Evolutionary conservation across 2,329 filamentous ascomycete genomes (phyloP).

Genomic region (Neofusicoccum sp.): DNA sequence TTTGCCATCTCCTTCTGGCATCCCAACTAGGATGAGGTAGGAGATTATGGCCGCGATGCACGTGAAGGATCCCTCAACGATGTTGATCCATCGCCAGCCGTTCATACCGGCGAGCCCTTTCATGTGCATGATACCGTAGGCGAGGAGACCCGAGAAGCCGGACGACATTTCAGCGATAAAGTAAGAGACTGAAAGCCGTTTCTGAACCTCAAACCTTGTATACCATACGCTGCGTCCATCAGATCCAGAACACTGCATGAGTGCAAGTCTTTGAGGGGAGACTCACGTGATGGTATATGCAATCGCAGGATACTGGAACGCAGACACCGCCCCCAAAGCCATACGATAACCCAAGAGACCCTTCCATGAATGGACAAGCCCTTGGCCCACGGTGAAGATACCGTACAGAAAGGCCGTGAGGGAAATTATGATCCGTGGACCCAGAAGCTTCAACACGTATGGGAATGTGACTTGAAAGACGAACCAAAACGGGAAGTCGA

Average conservation of each 20-base stretch:
- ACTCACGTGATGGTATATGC: background rate
- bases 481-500: background rate
- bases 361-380: background rate
- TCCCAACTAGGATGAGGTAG: constrained; percentile 29
- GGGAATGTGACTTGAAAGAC: background rate
- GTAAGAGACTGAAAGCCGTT: constrained; percentile 40
- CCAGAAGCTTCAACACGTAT: background rate
- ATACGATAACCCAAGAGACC: constrained; percentile 2
- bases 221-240: constrained; percentile 33
- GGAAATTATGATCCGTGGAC: background rate
- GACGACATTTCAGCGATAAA: constrained; percentile 37
- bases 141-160: constrained; percentile 40
- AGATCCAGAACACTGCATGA: background rate
- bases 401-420: background rate
- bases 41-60: constrained; percentile 11
- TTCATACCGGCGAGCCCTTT: constrained; percentile 31
- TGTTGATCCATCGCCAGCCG: constrained; percentile 36
- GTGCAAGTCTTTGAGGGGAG: background rate
- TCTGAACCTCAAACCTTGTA: constrained; percentile 37
- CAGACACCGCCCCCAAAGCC: constrained; percentile 20
- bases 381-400: background rate
- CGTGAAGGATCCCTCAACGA: constrained; percentile 16
- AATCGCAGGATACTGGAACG: background rate
- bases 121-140: constrained; percentile 37
- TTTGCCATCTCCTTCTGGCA: constrained; percentile 29